Conservation (phyloP, 176 grass and related monocot genomes). For the Oryza punctata region DNA sequence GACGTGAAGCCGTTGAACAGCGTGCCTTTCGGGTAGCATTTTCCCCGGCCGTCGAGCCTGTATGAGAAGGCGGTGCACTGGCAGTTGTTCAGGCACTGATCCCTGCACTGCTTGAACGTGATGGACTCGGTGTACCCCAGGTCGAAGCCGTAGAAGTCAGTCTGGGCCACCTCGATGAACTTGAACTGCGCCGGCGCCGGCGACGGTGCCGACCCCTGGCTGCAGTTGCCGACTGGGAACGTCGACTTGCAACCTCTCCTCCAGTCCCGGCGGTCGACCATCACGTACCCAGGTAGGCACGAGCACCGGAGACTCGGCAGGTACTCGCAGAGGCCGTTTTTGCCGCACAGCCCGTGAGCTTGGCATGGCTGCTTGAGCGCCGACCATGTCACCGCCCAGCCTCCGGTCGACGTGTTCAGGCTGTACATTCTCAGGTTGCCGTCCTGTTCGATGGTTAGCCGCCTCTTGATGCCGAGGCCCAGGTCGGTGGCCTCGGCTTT, state of each 20-base stretch:
- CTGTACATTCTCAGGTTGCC: conserved; percentile 64
- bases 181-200: not conserved
- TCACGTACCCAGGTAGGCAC: conserved; percentile 52
- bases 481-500: not conserved
- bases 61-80: conserved; percentile 50
- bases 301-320: conserved; percentile 33
- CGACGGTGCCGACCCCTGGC: not conserved
- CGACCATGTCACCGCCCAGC: conserved; percentile 50
- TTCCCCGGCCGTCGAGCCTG: not conserved
- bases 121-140: not conserved
- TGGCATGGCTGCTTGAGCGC: conserved; percentile 28
- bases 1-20: conserved; percentile 63
- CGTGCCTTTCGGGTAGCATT: conserved; percentile 47
- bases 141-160: conserved; percentile 65
- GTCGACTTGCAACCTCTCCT: conserved; percentile 48
- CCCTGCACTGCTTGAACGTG: conserved; percentile 44
- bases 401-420: conserved; percentile 36
- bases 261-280: conserved; percentile 53
- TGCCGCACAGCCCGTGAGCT: conserved; percentile 62
- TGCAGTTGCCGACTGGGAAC: conserved; percentile 35
- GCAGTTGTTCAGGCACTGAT: conserved; percentile 27
- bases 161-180: conserved; percentile 30
- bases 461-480: not conserved
- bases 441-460: conserved; percentile 57
- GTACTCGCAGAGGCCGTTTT: conserved; percentile 54